Conservation (phyloP, 2,329 filamentous ascomycete genomes). For the Claviceps humidiphila region DNA sequence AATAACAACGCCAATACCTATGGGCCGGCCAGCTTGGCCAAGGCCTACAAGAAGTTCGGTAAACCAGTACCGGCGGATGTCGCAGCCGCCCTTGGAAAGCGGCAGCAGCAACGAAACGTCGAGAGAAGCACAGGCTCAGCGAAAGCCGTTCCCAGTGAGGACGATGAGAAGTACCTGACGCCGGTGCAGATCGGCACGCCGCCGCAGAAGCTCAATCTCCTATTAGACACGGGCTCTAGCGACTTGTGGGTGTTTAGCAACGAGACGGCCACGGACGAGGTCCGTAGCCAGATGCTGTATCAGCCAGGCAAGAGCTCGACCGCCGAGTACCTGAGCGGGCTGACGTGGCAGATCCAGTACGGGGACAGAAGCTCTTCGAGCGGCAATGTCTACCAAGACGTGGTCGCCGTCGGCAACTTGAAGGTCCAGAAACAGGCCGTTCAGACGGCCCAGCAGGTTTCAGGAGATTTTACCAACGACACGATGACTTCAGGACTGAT, state of each 20-base stretch:
- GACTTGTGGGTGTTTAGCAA: constrained; percentile 27
- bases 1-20: constrained; percentile 6
- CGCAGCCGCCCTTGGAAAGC: neutral
- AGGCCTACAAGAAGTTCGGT: constrained; percentile 6
- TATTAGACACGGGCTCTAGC: constrained; percentile 14
- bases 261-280: constrained; percentile 22
- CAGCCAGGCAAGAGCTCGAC: constrained; percentile 24
- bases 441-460: constrained; percentile 28
- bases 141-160: constrained; percentile 2
- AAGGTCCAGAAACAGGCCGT: constrained; percentile 28
- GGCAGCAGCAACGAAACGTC: too few species aligned
- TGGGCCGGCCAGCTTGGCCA: constrained; percentile 9
- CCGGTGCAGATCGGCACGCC: constrained; percentile 11
- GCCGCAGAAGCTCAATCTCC: constrained; percentile 8
- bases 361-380: constrained; percentile 29
- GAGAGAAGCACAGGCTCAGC: constrained; percentile 6
- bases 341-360: constrained; percentile 30
- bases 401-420: constrained; percentile 27
- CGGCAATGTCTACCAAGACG: constrained; percentile 31
- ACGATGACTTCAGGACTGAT: constrained; percentile 26
- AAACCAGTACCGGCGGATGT: neutral
- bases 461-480: constrained; percentile 27
- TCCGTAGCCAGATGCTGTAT: constrained; percentile 27
- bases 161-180: constrained; percentile 8
- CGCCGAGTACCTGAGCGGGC: constrained; percentile 21